phyloP scores from a whole-genome alignment of 306 rosid species.

The Prinsepia uniflora region DNA sequence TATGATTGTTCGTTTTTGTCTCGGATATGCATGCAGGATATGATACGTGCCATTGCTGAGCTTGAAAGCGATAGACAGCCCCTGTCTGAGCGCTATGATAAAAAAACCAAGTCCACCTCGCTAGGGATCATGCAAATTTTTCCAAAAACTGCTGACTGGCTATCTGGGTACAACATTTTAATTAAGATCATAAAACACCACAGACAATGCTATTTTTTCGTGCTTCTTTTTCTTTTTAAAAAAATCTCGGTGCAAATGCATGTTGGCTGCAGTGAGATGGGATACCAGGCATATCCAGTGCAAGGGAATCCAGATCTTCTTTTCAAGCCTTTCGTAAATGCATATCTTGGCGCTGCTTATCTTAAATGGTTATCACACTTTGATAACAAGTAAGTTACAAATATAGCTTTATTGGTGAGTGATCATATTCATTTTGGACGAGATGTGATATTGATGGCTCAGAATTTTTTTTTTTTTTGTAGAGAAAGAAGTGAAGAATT shows the following conservation, averaged over 20 bases:
- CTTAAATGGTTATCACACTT: conserved; percentile 63
- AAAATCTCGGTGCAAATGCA: conserved; percentile 20
- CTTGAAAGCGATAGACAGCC: conserved; percentile 84
- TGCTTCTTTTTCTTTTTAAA: conserved; percentile 7
- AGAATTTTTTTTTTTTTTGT: conserved; percentile 18
- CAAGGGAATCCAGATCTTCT: conserved; percentile 38
- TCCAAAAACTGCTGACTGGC: conserved; percentile 52
- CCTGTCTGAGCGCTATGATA: conserved; percentile 36
- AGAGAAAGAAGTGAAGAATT: conserved; percentile 88
- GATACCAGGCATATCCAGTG: conserved; percentile 41
- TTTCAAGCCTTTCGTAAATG: conserved; percentile 58
- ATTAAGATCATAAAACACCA: no score
- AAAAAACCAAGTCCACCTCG: conserved; percentile 45
- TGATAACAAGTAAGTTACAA: conserved; percentile 53
- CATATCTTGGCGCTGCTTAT: conserved; percentile 81
- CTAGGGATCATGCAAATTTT: conserved; percentile 76
- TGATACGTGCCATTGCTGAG: conserved; percentile 81
- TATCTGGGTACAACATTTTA: conserved; percentile 45
- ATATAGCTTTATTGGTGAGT: not conserved
- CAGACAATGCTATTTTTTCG: no score
- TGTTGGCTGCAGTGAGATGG: conserved; percentile 54
- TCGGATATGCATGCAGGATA: conserved; percentile 50
- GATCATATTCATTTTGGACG: conserved; percentile 5
- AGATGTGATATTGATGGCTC: conserved; percentile 21
- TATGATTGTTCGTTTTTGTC: conserved; percentile 8